These are phyloP conservation scores for Aspergillus sp. DNA, from an alignment of 2,329 filamentous ascomycete species.

Conservation along the genomic window DNA sequence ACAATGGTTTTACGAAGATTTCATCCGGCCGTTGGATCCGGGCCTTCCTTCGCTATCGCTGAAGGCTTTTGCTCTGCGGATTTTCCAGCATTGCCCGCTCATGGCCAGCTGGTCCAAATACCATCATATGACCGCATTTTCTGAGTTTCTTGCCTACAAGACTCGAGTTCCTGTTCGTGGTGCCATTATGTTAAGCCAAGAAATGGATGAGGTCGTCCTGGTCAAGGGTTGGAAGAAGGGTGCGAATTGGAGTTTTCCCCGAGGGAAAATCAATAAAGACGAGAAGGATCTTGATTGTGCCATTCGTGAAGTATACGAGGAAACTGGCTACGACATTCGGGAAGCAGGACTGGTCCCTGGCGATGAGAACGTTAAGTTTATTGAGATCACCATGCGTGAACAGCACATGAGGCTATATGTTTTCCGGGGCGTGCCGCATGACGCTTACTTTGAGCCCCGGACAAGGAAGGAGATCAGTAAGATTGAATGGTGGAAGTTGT, in stretches of 20 bases:
- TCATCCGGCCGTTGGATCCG: conserved; percentile 86
- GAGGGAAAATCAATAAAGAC: conserved; percentile 97
- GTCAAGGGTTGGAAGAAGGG: conserved; percentile 99
- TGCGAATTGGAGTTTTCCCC: conserved; percentile 92
- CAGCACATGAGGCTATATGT: conserved; percentile 93
- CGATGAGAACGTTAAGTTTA: conserved; percentile 72
- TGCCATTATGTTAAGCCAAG: conserved; percentile 85
- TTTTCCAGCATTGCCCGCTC: conserved; percentile 92
- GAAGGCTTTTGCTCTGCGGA: conserved; percentile 79
- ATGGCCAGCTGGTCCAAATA: conserved; percentile 77
- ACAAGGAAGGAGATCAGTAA: conserved; percentile 97
- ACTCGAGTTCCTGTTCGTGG: conserved; percentile 89
- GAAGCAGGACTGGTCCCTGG: conserved; percentile 73
- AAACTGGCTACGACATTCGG: conserved; percentile 84
- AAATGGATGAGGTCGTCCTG: conserved; percentile 90
- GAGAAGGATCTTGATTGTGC: conserved; percentile 93
- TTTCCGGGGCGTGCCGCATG: conserved; percentile 82
- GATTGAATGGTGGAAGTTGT: conserved; percentile 90
- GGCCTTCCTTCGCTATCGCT: conserved; percentile 81
- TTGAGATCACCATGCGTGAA: conserved; percentile 86
- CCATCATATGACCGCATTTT: conserved; percentile 78
- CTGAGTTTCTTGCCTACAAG: conserved; percentile 92
- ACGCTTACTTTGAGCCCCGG: conserved; percentile 82
- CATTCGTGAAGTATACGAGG: conserved; percentile 90
- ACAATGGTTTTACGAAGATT: conserved; percentile 99